Conservation (phyloP, 805 yeast genomes). For the Candida railenensis region DNA sequence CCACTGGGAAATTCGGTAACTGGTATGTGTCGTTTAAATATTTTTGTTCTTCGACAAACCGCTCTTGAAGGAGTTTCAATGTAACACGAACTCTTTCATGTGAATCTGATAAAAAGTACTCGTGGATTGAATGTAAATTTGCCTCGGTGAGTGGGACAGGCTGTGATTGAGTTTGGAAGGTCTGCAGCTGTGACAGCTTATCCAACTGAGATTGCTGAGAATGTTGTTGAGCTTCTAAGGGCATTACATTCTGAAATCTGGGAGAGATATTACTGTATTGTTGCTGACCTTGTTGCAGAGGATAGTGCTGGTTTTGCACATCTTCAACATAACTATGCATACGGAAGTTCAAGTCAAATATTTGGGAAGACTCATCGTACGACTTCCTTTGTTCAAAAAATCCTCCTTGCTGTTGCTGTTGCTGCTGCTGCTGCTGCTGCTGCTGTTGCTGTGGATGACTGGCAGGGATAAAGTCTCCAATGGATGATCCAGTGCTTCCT, state of each 20-base stretch:
- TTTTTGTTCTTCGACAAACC: conserved; percentile 29
- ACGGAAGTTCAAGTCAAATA: conserved; percentile 2
- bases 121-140: conserved; percentile 22
- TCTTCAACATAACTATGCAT: conserved; percentile 5
- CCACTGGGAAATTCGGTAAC: conserved; percentile 35
- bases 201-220: not conserved
- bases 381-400: not conserved
- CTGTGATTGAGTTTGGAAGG: conserved; percentile 1
- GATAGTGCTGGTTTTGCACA: not conserved
- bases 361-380: not conserved
- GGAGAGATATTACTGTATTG: not conserved
- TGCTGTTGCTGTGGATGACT: not conserved
- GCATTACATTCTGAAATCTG: not conserved
- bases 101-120: conserved; percentile 37
- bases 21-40: conserved; percentile 29
- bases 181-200: not conserved
- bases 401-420: not conserved
- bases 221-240: not conserved
- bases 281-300: not conserved
- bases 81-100: conserved; percentile 41
- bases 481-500: not conserved
- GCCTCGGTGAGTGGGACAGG: not conserved
- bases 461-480: not conserved
- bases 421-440: not conserved
- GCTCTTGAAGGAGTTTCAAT: conserved; percentile 22